Evolutionary conservation across 1,139 yeast species (phyloP).

Genomic region (Yamadazyma pseudoaaseri): DNA sequence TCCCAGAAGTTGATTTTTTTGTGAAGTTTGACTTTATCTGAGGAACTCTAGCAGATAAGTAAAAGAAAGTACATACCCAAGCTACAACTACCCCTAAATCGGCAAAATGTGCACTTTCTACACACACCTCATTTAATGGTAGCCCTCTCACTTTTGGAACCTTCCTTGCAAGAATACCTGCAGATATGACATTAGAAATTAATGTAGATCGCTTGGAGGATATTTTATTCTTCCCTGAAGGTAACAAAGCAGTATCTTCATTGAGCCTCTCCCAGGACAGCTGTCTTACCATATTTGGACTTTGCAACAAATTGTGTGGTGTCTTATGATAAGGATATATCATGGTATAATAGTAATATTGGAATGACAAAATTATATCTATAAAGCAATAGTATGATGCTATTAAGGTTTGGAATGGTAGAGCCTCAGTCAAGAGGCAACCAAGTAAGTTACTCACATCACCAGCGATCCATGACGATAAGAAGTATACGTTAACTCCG

Average conservation of each 20-base stretch:
- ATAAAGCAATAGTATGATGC: slow-evolving; percentile 71
- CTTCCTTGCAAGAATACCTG: slow-evolving; percentile 11
- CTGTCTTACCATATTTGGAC: slow-evolving; percentile 22
- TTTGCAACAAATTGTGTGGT: slow-evolving; percentile 24
- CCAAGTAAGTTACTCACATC: slow-evolving; percentile 78
- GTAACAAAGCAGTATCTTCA: slow-evolving; percentile 4
- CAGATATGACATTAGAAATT: slow-evolving; percentile 5
- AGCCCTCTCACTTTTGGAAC: slow-evolving; percentile 8
- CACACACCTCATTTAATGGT: slow-evolving; percentile 5
- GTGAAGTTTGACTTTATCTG: slow-evolving; percentile 52
- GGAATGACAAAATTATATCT: slow-evolving; percentile 69
- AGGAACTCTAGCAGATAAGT: slow-evolving; percentile 75
- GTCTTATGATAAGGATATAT: slow-evolving; percentile 22
- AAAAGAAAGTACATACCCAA: slow-evolving; percentile 74
- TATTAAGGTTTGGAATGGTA: slow-evolving; percentile 70
- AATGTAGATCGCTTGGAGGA: slow-evolving; percentile 4
- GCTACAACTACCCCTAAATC: slow-evolving; percentile 56
- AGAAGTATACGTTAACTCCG: slow-evolving; percentile 73
- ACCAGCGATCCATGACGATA: slow-evolving; percentile 74
- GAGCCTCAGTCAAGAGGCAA: slow-evolving; percentile 69
- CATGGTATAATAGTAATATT: slow-evolving; percentile 33
- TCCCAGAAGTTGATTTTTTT: slow-evolving; percentile 33
- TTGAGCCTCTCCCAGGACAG: slow-evolving; percentile 9
- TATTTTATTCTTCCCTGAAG: neutral
- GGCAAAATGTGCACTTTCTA: neutral